Conservation (phyloP, 768 basidiomycete genomes). For the Lactarius trivialis region DNA sequence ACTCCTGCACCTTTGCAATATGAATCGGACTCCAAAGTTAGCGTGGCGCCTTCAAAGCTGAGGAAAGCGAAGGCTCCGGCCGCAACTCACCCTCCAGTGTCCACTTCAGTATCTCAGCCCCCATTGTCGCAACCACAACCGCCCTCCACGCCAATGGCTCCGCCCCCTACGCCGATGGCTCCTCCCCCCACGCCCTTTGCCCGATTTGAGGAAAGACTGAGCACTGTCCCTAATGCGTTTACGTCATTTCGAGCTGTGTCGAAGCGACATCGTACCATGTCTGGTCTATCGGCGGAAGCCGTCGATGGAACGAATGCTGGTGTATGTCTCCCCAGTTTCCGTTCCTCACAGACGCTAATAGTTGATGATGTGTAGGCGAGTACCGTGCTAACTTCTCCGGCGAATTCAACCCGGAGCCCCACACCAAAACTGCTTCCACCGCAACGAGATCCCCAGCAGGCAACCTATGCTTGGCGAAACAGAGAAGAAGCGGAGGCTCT, state of each 20-base stretch:
- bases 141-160: background rate
- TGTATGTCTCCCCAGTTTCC: conserved; percentile 40
- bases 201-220: conserved; percentile 26
- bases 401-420: conserved; percentile 59
- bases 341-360: background rate
- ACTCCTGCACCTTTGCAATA: conserved; percentile 4
- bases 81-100: background rate
- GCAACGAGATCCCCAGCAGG: conserved; percentile 54
- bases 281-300: conserved; percentile 70
- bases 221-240: conserved; percentile 43
- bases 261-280: conserved; percentile 60
- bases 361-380: conserved; percentile 40
- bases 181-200: conserved; percentile 1
- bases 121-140: background rate
- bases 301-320: conserved; percentile 60
- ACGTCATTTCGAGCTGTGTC: conserved; percentile 58
- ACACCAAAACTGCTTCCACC: conserved; percentile 52
- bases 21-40: conserved; percentile 18
- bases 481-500: conserved; percentile 48
- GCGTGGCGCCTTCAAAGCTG: conserved; percentile 3
- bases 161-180: background rate
- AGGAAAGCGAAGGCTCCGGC: background rate
- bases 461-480: conserved; percentile 67
- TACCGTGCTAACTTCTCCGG: conserved; percentile 70
- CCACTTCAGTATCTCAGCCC: background rate